Evolutionary conservation across 768 basidiomycete species (phyloP), one percentile per base, ranked within the genome.

Genomic region (Trametes villosa): DNA sequence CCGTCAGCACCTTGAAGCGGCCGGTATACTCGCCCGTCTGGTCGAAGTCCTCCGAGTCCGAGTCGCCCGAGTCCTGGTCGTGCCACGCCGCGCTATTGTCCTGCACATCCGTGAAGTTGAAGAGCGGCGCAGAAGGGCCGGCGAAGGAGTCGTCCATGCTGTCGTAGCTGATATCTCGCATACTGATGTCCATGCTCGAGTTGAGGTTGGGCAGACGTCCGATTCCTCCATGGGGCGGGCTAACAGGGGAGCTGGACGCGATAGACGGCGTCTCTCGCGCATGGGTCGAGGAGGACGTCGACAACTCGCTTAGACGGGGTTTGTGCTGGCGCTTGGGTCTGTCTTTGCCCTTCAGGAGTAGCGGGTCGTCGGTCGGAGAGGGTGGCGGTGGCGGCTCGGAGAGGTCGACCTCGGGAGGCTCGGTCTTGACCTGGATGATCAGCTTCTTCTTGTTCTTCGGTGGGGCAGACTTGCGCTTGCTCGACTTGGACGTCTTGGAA

Each of bases 291-390:
- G 69, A 24, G 12, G 68, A 73, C 40, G 69, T 67, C 31, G 74
- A 68, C 18, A 54, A 38, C 31, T 42, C 24, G 33, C 57, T 63
- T 11, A 31, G 22, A 24, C 53, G 64, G 4, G 48, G 51, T 29
- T 53, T 59, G 2, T 53, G 62, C 11, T 50, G 48, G 34, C 49
- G 53, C n/a, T 76, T 67, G 12, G 77, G 76, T 3, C 79, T 84
- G 45, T 79, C 80, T 13, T 41, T 13, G 7, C 62, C 62, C 20
- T 63, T 63, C 29, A 92, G 77, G 2, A 92, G 75, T 0, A 92
- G 71, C 0, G 91, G 91, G 66, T 92, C 91, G 36, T 92, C 91
- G 0, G 83, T 83, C 3, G 91, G 91, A 53, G 88, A 89, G 0
- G 88, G 78, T 0, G 91, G 91, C 9, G 87, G 85, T 66, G 85